Conservation (phyloP, 192 early-diverging fungal species). For the Pilobolus umbonatus region DNA sequence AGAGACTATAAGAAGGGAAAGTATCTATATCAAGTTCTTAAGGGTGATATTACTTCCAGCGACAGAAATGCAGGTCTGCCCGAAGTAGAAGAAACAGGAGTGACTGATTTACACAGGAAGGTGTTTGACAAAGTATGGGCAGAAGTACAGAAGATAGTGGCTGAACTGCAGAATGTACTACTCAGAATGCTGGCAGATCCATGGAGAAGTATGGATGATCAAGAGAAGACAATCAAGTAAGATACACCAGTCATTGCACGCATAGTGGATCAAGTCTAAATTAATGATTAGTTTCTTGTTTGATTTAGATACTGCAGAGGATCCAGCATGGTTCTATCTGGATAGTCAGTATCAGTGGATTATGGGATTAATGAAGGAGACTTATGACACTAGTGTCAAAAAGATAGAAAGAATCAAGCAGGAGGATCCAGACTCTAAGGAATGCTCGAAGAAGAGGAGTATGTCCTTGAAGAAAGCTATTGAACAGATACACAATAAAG, state of each 20-base stretch:
- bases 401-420: constrained; percentile 36
- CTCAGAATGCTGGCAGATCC: constrained; percentile 72
- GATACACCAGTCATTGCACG: constrained; percentile 13
- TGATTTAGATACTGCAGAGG: constrained; percentile 72
- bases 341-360: constrained; percentile 88
- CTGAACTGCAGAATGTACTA: constrained; percentile 64
- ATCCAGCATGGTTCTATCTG: constrained; percentile 87
- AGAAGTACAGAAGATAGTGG: constrained; percentile 83
- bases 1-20: constrained; percentile 96
- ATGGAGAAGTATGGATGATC: constrained; percentile 76
- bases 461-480: constrained; percentile 35
- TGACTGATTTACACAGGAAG: constrained; percentile 41
- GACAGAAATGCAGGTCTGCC: not conserved
- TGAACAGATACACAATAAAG: constrained; percentile 26
- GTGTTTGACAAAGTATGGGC: constrained; percentile 96
- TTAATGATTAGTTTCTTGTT: constrained; percentile 68
- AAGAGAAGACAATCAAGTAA: constrained; percentile 83
- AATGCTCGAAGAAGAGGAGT: constrained; percentile 19
- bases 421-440: constrained; percentile 14
- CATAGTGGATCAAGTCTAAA: not conserved
- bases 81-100: constrained; percentile 16
- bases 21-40: constrained; percentile 61
- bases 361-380: constrained; percentile 64
- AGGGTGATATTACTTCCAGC: constrained; percentile 13
- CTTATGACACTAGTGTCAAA: constrained; percentile 55